Conservation (phyloP, 192 early-diverging fungal genomes). For the Backusella tarrabulga region DNA sequence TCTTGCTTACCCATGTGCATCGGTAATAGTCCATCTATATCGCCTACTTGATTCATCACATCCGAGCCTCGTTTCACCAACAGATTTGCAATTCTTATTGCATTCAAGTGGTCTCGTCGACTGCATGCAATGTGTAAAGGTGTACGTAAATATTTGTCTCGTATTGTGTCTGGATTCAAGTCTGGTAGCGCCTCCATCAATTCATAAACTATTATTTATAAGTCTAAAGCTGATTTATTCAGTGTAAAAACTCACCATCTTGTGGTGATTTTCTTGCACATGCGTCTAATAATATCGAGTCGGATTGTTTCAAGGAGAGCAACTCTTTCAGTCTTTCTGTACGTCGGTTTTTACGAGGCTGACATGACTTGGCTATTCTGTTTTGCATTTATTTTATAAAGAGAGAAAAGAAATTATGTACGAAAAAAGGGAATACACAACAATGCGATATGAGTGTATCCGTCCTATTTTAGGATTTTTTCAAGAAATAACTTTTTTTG, state of each 20-base stretch:
- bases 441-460: not conserved
- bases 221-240: not conserved
- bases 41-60: slow-evolving; percentile 38
- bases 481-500: no score
- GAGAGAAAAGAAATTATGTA: not conserved
- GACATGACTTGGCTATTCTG: slow-evolving; percentile 16
- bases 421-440: not conserved
- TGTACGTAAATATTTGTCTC: slow-evolving; percentile 36
- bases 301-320: slow-evolving; percentile 21
- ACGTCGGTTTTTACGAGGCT: slow-evolving; percentile 6
- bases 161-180: slow-evolving; percentile 31
- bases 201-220: not conserved
- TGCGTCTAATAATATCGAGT: slow-evolving; percentile 23
- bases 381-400: slow-evolving; percentile 9
- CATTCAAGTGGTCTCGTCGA: slow-evolving; percentile 23
- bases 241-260: slow-evolving; percentile 1
- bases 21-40: slow-evolving; percentile 35
- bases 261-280: slow-evolving; percentile 16
- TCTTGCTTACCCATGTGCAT: slow-evolving; percentile 31
- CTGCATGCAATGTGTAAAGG: slow-evolving; percentile 37
- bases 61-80: slow-evolving; percentile 28
- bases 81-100: slow-evolving; percentile 27
- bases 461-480: not conserved
- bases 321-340: slow-evolving; percentile 16
- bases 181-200: slow-evolving; percentile 13